Percentiles rank a stretch among this genome's conserved stretches.
Evolutionary conservation across 2,329 filamentous ascomycete species (phyloP).

Genomic region (Didymellaceae sp.): DNA sequence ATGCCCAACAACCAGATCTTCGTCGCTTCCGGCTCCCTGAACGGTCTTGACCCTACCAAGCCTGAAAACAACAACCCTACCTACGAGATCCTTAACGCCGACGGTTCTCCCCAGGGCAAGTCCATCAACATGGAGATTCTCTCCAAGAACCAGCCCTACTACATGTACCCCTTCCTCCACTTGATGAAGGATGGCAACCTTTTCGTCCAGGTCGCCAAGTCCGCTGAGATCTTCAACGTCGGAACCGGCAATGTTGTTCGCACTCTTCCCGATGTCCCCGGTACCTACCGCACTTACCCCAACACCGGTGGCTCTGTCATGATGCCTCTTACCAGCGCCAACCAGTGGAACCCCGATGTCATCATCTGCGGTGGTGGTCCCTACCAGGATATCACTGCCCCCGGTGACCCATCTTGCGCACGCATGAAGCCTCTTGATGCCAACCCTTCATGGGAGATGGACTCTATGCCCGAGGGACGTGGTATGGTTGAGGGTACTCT

Average conservation of each 20-base stretch:
- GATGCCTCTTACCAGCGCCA: constrained; percentile 60
- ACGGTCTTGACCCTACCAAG: constrained; percentile 62
- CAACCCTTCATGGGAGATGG: constrained; percentile 62
- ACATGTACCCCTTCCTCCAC: constrained; percentile 69
- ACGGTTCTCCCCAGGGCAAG: constrained; percentile 56
- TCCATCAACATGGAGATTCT: constrained; percentile 62
- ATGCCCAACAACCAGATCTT: constrained; percentile 64
- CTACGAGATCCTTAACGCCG: constrained; percentile 63
- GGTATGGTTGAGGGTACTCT: constrained; percentile 67
- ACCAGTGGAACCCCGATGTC: constrained; percentile 61
- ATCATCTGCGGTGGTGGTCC: constrained; percentile 66
- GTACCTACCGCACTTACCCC: constrained; percentile 65
- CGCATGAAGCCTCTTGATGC: constrained; percentile 60
- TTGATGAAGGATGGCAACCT: constrained; percentile 63
- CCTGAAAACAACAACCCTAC: constrained; percentile 68
- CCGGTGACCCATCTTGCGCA: constrained; percentile 65
- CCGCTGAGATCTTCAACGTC: constrained; percentile 63
- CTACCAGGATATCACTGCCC: constrained; percentile 65
- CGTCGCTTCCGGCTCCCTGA: constrained; percentile 66
- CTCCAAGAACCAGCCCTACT: constrained; percentile 65
- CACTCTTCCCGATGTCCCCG: constrained; percentile 60
- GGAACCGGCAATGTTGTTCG: constrained; percentile 53
- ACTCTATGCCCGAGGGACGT: constrained; percentile 64
- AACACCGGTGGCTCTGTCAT: constrained; percentile 66
- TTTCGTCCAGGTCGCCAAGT: constrained; percentile 64